These are phyloP conservation scores for Trichoderma guizhouense DNA, from an alignment of 2,329 filamentous ascomycete species.

Conservation along the genomic window DNA sequence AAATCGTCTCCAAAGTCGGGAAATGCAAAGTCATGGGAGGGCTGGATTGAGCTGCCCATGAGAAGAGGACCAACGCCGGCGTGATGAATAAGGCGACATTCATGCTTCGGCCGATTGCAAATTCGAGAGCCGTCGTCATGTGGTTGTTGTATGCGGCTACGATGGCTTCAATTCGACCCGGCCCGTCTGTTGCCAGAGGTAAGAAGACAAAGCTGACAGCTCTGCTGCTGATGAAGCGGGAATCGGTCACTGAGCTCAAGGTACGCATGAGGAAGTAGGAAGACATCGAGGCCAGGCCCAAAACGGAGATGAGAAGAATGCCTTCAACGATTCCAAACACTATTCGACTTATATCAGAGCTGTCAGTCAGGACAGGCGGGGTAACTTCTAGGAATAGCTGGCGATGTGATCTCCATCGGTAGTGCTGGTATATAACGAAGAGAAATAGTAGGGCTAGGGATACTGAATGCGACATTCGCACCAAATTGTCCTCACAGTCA, in stretches of 20 bases:
- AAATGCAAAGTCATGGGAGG: conserved; percentile 8
- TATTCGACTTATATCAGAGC: not conserved
- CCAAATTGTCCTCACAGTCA: not conserved
- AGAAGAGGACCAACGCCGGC: conserved; percentile 12
- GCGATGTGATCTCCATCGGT: conserved; percentile 10
- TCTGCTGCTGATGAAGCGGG: not conserved
- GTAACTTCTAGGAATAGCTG: not conserved
- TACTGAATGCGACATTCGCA: conserved; percentile 8
- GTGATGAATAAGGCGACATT: conserved; percentile 12
- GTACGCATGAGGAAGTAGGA: conserved; percentile 13
- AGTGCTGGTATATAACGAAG: conserved; percentile 13
- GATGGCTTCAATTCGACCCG: conserved; percentile 6
- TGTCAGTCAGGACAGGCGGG: not conserved
- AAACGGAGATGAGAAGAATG: not conserved
- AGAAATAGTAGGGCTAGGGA: conserved; percentile 7
- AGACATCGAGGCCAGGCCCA: not conserved
- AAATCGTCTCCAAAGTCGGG: conserved; percentile 11
- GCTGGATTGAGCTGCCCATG: conserved; percentile 6
- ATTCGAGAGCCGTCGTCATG: conserved; percentile 8
- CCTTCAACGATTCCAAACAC: not conserved
- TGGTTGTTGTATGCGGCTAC: conserved; percentile 5
- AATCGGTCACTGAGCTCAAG: not conserved
- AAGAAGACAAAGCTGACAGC: conserved; percentile 7
- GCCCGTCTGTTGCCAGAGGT: conserved; percentile 5
- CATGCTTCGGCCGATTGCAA: conserved; percentile 16